Base-by-base conservation (phyloP, 2,329 filamentous ascomycete genomes). In the Penicillium occitanis region DNA sequence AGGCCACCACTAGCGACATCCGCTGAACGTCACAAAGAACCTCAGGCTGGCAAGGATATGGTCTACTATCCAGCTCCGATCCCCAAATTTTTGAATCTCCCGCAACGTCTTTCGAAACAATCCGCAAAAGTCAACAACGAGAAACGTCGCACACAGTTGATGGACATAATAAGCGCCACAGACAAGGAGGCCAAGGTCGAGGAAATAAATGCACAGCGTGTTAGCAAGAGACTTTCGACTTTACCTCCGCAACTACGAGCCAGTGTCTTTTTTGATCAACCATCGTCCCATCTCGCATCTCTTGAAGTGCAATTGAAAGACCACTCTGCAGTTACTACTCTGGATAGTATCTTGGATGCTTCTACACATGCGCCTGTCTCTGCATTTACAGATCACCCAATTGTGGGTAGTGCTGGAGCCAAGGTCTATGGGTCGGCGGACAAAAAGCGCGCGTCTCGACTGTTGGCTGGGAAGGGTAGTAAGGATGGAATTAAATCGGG, bases 51-150 rank as follows among this genome's bases (percentile, higher is more conserved):
- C 4, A 88, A 94, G 70, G 84, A 89, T 71, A 97, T 98, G 91
- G 87, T 97, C 10, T 98, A 90, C 78, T 99, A 99, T 76, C 95
- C 95, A 14, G 95, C 95, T 2, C 93, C 92, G 0, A 95, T 99
- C 2, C 95, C 95, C 2, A 89, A 91, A 68, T 93, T 96, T 89
- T 85, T 99, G 66, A 98, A 97, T 72, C 81, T 99, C 13, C 95
- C 95, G 0, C 92, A 93, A 53, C 91, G 92, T 72, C 81, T 98
- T 61, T 96, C 93, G 0, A 91, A 89, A 72, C 85, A 88, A 62
- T 88, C 90, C 8, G 86, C 90, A 63, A 80, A 86, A 2, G 80
- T 84, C 10, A 84, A 88, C 5, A 85, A 88, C 64, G 89, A 92
- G 65, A 86, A 88, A 70, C 87, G 91, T 63, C 88, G 90, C 25